Evolutionary conservation across 177 flowering plant species (phyloP).

Genomic region (Vitis hybrid): DNA sequence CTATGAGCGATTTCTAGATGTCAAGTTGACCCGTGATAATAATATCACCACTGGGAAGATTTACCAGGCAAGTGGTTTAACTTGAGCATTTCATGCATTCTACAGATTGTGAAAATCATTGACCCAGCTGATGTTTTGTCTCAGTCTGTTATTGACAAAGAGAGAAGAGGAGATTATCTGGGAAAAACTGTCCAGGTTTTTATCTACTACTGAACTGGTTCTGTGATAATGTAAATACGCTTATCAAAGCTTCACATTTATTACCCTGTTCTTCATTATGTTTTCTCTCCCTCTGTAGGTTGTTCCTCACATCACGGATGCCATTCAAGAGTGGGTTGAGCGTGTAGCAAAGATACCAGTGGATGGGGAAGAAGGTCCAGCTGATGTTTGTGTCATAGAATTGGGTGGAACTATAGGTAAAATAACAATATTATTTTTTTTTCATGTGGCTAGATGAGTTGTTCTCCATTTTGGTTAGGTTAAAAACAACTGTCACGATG

Average conservation of each 20-base stretch:
- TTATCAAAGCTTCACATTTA: too few relatives aligned
- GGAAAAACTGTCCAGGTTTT: conserved; percentile 95
- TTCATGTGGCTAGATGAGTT: neutral
- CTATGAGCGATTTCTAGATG: conserved; percentile 90
- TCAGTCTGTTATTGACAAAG: conserved; percentile 87
- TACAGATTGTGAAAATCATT: neutral
- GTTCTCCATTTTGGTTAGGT: neutral
- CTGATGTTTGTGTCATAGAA: conserved; percentile 98
- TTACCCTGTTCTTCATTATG: neutral
- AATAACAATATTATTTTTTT: neutral
- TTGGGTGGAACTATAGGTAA: conserved; percentile 97
- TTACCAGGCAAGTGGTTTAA: conserved; percentile 54
- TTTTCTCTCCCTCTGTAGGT: conserved; percentile 44
- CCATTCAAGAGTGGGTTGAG: conserved; percentile 96
- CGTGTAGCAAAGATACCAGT: conserved; percentile 83
- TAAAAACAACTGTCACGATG: conserved; percentile 18
- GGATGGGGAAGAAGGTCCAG: conserved; percentile 84
- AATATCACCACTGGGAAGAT: conserved; percentile 96
- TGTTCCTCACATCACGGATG: conserved; percentile 96
- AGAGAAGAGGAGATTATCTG: conserved; percentile 91
- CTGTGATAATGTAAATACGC: too few relatives aligned
- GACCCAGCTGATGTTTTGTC: neutral
- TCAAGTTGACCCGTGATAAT: conserved; percentile 75
- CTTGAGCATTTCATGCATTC: neutral
- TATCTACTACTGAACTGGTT: neutral